Conservation (phyloP, 75 land plant species). For the Pinus taeda region DNA sequence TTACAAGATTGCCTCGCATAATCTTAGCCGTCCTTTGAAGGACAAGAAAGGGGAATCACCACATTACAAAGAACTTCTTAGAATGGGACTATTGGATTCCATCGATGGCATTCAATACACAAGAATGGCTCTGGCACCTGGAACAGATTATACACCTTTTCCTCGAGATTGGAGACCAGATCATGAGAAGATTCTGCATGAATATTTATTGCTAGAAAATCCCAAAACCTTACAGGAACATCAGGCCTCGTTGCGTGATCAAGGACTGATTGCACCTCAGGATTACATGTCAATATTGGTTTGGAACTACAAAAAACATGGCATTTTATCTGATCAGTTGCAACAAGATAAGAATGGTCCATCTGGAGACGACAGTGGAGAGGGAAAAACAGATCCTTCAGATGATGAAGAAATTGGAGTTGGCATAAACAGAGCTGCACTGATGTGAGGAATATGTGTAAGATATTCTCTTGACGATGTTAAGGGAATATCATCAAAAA, state of each 20-base stretch:
- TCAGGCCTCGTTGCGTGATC: slow-evolving; percentile 27
- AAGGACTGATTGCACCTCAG: slow-evolving; percentile 60
- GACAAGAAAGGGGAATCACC: slow-evolving; percentile 75
- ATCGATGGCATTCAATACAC: slow-evolving; percentile 67
- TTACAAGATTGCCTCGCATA: slow-evolving; percentile 64
- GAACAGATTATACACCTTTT: slow-evolving; percentile 65
- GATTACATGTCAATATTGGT: slow-evolving; percentile 72
- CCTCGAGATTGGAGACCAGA: slow-evolving; percentile 73
- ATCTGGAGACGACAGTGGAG: neutral
- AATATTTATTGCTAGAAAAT: slow-evolving; percentile 48
- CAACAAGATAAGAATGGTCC: neutral
- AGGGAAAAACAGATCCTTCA: slow-evolving; percentile 6
- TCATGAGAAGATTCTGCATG: slow-evolving; percentile 59
- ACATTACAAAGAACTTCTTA: slow-evolving; percentile 53
- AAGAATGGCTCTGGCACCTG: slow-evolving; percentile 56
- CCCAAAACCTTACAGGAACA: slow-evolving; percentile 48
- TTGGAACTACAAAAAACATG: slow-evolving; percentile 71
- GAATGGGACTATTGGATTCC: slow-evolving; percentile 66
- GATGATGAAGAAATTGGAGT: slow-evolving; percentile 2
- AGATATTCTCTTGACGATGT: neutral
- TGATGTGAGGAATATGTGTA: neutral
- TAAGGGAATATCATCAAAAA: neutral
- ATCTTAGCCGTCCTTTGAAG: slow-evolving; percentile 66
- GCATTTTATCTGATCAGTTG: slow-evolving; percentile 25
- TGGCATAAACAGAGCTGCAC: slow-evolving; percentile 1